Evolutionary conservation across 345 rosid species (phyloP), one percentile per base, ranked within the genome.

Genomic region (Angophora floribunda): DNA sequence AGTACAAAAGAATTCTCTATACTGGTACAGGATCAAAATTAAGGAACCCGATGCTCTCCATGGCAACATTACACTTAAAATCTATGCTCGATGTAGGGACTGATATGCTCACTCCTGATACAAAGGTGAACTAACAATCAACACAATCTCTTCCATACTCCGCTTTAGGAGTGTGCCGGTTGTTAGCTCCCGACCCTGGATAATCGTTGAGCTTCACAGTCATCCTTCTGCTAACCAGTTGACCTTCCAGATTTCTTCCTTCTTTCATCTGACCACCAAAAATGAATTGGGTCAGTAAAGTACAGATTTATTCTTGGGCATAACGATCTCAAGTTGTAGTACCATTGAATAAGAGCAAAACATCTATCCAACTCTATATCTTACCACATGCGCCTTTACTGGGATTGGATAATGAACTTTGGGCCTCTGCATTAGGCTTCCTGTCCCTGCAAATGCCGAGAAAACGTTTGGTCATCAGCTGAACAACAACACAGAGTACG

Each of bases 161-260:
- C 59, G 92, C 91, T 85, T 90, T 91, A 51, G 98, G 98, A n/a
- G 96, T 95, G 91, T 96, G 98, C 85, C 97, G 96, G 85, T 95
- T 92, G 75, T 96, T 96, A 57, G 97, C 95, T 16, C 97, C 98
- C 15, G 96, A 91, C 45, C 98, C 96, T 19, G 96, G 97, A 91
- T 95, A 95, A 89, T 96, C 98, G n/a, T 93, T 92, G 67, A 94
- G 86, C 90, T 94, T 92, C 78, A 91, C 87, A 21, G 21, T 88
- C 93, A 90, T 87, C 92, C 92, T 93, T 52, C 90, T 55, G 24
- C 86, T 32, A n/a, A 61, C 45, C 3, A 22, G 59, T 82, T 90
- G 84, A 24, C 75, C 55, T 89, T 86, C 89, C 89, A 36, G 28
- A 67, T 86, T 78, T 88, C 19, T 63, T 86, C 85, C 90, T 89